A percentile compares a stretch with the other conserved stretches of the same genome.
Evolutionary conservation across 495 filamentous ascomycete species (phyloP).

Genomic region (Neurospora intermedia): DNA sequence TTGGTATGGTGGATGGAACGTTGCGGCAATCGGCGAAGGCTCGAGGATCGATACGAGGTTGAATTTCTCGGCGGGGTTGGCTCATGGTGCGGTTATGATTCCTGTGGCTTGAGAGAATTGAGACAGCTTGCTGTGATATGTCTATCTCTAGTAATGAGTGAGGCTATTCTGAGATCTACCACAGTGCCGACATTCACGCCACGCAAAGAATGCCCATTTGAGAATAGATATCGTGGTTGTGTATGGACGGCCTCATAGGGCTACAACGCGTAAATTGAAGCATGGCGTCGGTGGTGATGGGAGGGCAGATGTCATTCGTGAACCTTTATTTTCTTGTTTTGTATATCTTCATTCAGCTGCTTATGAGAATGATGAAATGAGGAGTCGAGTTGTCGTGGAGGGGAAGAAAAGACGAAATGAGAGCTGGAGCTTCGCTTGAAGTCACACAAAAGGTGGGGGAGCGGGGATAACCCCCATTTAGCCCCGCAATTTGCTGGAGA

Average conservation of each 20-base stretch:
- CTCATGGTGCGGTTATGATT: neutral
- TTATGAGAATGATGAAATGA: neutral
- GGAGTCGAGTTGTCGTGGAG: neutral
- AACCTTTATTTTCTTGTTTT: too few species aligned
- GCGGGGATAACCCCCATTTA: neutral
- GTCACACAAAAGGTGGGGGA: neutral
- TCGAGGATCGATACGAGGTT: too few species aligned
- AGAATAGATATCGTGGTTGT: neutral
- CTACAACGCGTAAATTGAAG: neutral
- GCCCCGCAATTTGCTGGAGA: neutral
- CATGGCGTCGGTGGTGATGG: neutral
- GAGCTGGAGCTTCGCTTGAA: neutral
- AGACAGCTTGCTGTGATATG: neutral
- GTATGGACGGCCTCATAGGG: neutral
- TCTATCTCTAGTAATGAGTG: neutral
- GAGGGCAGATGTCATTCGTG: neutral
- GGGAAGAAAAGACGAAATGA: neutral
- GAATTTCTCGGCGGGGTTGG: neutral
- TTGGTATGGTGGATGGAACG: neutral
- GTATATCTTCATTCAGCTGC: too few species aligned
- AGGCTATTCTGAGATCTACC: neutral
- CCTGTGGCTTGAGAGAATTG: neutral
- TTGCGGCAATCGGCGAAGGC: neutral
- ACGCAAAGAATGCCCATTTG: neutral
- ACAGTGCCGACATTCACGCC: neutral